Conservation (phyloP, 495 filamentous ascomycete genomes). For the Penicillium manginii region DNA sequence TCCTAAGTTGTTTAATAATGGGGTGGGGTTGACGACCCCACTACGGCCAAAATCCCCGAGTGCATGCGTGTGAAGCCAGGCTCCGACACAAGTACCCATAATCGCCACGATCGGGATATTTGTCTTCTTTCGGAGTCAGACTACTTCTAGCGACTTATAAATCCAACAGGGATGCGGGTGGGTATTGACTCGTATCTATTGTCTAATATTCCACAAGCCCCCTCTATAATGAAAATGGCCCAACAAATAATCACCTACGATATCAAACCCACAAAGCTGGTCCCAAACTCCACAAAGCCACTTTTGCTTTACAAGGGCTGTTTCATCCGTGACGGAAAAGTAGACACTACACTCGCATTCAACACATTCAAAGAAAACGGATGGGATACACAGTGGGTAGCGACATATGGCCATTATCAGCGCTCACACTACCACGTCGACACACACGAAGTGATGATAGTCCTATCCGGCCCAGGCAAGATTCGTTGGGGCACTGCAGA, state of each 20-base stretch:
- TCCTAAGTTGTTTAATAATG: too few species aligned
- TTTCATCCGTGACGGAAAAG: slow-evolving; percentile 3
- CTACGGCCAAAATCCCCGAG: too few species aligned
- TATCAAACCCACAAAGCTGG: slow-evolving; percentile 29
- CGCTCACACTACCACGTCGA: slow-evolving; percentile 40
- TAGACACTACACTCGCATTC: slow-evolving; percentile 19
- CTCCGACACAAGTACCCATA: too few species aligned
- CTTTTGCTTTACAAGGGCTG: slow-evolving; percentile 34
- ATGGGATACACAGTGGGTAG: slow-evolving; percentile 41
- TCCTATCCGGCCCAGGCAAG: slow-evolving; percentile 35
- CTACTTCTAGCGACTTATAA: too few species aligned
- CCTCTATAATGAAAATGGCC: background rate
- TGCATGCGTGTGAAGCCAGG: too few species aligned
- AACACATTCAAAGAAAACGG: slow-evolving; percentile 38
- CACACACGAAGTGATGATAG: slow-evolving; percentile 46
- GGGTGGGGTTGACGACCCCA: too few species aligned
- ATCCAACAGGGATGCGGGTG: too few species aligned
- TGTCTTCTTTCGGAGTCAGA: too few species aligned
- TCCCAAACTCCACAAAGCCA: slow-evolving; percentile 38
- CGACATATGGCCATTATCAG: slow-evolving; percentile 38
- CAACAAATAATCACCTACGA: slow-evolving; percentile 1
- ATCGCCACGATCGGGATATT: too few species aligned
- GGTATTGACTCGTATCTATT: too few species aligned
- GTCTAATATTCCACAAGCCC: background rate
- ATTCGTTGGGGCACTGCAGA: slow-evolving; percentile 45